phyloP scores from a whole-genome alignment of 345 rosid genomes.

The Psidium guajava region DNA sequence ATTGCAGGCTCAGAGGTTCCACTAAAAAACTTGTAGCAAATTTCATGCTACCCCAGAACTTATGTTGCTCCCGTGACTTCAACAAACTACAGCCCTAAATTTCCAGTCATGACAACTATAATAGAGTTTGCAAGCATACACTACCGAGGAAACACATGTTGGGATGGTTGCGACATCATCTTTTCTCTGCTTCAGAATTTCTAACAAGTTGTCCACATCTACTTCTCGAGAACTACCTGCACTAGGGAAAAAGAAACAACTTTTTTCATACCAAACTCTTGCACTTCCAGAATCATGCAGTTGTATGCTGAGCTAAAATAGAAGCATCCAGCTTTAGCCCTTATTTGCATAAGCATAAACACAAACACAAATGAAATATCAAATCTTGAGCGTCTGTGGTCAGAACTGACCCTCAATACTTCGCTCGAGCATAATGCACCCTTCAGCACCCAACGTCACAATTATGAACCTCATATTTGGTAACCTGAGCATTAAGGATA shows the following conservation, averaged over 20 bases:
- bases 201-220: constrained; percentile 46
- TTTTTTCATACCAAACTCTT: background rate
- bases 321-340: background rate
- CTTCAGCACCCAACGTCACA: constrained; percentile 70
- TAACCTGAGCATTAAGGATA: constrained; percentile 61
- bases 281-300: background rate
- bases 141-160: constrained; percentile 54
- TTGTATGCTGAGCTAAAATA: background rate
- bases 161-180: constrained; percentile 37
- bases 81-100: background rate
- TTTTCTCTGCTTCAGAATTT: constrained; percentile 30
- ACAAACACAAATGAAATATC: background rate
- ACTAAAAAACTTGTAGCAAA: background rate
- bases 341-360: background rate
- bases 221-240: constrained; percentile 27
- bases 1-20: background rate
- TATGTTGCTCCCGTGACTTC: background rate
- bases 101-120: background rate
- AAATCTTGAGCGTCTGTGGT: background rate
- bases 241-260: background rate
- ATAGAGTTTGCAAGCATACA: background rate
- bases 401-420: constrained; percentile 34
- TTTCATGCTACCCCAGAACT: background rate
- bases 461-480: constrained; percentile 65
- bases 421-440: constrained; percentile 80